Evolutionary conservation across 768 basidiomycete genomes (phyloP).

Genomic region (Kwoniella sp.): DNA sequence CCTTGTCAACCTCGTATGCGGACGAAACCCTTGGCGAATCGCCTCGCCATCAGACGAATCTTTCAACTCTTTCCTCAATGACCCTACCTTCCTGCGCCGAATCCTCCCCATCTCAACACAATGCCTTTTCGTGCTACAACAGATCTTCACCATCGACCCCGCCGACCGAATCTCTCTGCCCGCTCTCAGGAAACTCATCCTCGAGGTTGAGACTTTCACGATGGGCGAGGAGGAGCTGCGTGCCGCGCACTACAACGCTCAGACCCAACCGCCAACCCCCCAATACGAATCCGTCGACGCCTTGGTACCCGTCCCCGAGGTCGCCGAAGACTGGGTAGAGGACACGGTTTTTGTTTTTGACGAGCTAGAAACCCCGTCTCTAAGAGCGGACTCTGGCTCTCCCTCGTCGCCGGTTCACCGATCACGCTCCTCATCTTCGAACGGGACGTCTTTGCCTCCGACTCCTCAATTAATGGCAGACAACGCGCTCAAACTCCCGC

Average conservation of each 20-base stretch:
- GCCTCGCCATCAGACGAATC: conserved; percentile 70
- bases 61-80: conserved; percentile 72
- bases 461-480: conserved; percentile 36
- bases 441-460: conserved; percentile 39
- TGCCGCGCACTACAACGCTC: conserved; percentile 44
- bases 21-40: conserved; percentile 75
- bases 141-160: conserved; percentile 71
- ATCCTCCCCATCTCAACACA: conserved; percentile 73
- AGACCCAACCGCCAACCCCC: conserved; percentile 16
- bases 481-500: conserved; percentile 8
- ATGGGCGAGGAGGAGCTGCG: conserved; percentile 62
- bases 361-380: conserved; percentile 41
- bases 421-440: conserved; percentile 36
- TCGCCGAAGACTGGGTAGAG: conserved; percentile 18
- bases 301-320: conserved; percentile 14
- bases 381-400: conserved; percentile 46
- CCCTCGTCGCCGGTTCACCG: conserved; percentile 38
- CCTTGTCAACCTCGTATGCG: conserved; percentile 73
- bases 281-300: conserved; percentile 13
- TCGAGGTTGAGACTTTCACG: conserved; percentile 66
- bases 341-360: conserved; percentile 34
- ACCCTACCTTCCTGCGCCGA: conserved; percentile 67
- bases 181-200: conserved; percentile 66
- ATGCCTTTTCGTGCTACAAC: conserved; percentile 68
- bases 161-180: conserved; percentile 66